Percentiles rank a stretch among this genome's conserved stretches.
These are phyloP conservation scores for Colletotrichum sp. DNA, from an alignment of 2,329 filamentous ascomycete species.

Conservation along the genomic window DNA sequence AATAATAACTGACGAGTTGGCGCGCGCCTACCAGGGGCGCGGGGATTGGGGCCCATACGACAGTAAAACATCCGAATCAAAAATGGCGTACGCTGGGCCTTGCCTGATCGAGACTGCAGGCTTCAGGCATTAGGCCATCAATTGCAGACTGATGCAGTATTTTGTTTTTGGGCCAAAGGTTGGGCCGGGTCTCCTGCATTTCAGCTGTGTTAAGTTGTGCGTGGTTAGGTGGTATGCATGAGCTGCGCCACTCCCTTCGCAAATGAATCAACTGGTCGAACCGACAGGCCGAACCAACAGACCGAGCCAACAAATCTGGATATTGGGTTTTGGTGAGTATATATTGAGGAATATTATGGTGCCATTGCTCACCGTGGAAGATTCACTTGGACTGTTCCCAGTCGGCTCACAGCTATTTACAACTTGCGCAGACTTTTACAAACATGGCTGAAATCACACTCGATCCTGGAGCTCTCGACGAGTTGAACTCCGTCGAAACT, in stretches of 20 bases:
- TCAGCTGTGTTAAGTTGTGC: background rate
- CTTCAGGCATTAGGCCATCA: background rate
- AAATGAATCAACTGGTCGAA: too few relatives aligned
- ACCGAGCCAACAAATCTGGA: too few relatives aligned
- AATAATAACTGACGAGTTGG: background rate
- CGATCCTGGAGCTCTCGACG: slow-evolving; percentile 37
- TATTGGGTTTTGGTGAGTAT: fast-evolving
- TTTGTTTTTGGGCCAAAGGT: too few relatives aligned
- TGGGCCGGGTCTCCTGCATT: background rate
- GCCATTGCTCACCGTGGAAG: too few relatives aligned
- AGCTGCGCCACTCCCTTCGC: too few relatives aligned
- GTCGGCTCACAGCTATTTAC: too few relatives aligned
- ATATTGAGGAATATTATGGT: too few relatives aligned
- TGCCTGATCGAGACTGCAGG: background rate
- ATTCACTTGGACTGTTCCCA: too few relatives aligned
- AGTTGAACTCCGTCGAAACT: slow-evolving; percentile 47
- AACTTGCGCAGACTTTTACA: too few relatives aligned
- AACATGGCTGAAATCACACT: background rate
- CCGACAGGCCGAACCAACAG: too few relatives aligned
- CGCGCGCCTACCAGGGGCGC: background rate
- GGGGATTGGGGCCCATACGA: too few relatives aligned
- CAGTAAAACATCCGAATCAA: background rate
- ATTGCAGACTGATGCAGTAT: background rate
- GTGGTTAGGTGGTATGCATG: background rate
- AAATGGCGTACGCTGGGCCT: background rate